Base-by-base conservation (phyloP, 2,329 filamentous ascomycete species). In the Diaporthe ilicicola region DNA sequence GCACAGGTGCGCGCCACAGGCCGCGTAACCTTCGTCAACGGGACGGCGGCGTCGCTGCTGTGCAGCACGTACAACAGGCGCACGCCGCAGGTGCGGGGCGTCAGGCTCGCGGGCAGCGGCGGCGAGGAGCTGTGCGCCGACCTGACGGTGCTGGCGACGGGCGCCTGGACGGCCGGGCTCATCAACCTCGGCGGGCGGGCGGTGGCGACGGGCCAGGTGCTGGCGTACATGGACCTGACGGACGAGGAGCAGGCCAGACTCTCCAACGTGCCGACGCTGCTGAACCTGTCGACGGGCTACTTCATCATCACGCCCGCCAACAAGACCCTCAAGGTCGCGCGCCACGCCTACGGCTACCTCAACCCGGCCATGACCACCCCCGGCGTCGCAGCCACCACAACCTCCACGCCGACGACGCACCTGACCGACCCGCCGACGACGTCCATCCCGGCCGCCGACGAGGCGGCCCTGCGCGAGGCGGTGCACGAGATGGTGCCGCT, bases 81-180 rank as follows among this genome's bases (percentile, higher is more conserved):
- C 27, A 80, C 78, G 17, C 78, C 79, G 51, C 79, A 76, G 54
- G 82, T 88, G n/a, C 84, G 85, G 0, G 93, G 93, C 42, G 92
- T 82, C 4, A 77, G 75, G 65, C 77, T 84, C 12, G 73, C 77
- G n/a, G 78, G 79, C 65, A 80, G 79, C 65, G 80, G 81, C 8
- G 46, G 42, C 34, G 77, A 81, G 42, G 70, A 79, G 50, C 74
- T 85, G 3, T 76, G 78, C 24, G 83, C 83, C 4, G 92, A 94
- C 71, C 85, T 97, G 9, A 91, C 93, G 42, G 85, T 98, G 69
- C 86, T 97, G 2, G 94, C 95, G 0, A 91, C 94, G 0, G 95
- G 95, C 19, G 94, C 95, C 5, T 98, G 95, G 95, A 94, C 93
- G 2, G 89, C 91, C 2, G 87, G 88, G 1, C 86, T 98, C 27